Base-by-base conservation (phyloP, 1,284 basidiomycete species). In the Pseudomicrostroma phylloplanum region DNA sequence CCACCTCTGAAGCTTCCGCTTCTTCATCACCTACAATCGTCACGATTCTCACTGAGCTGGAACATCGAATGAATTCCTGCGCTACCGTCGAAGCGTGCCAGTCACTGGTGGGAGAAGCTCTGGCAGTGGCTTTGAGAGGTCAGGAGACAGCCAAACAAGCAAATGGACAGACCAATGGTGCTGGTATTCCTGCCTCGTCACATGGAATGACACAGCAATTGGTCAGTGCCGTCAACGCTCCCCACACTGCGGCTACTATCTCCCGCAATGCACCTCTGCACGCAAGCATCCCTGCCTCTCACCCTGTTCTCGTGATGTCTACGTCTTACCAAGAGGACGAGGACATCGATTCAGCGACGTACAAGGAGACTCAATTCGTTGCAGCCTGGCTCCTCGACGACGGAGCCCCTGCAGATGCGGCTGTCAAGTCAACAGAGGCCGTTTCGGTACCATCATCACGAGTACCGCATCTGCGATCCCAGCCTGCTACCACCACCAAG, bases 351-450 rank as follows among this genome's bases (percentile, higher is more conserved):
- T 49, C 58, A 8, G 53, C 65, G 21, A 15, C 46, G 19, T 65
- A 39, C 56, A 42, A 55, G 39, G 42, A 62, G 3, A 51, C 67
- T 19, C 63, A 62, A 6, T 46, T 66, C 15, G 59, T 75, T 6
- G 71, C 69, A 4, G 70, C 67, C 40, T 75, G 73, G 73, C 61
- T 75, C 26, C 67, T 75, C 6, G 73, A 71, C 55, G 71, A 68
- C 19, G 15, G 51, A 19, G 51, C 21, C 13, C 26, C 51, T 7
- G 30, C 30, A 36, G 30, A 36, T 9, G 30, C 4, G 30, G 4
- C 30, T 9, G 30, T 36, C 30, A 9, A 36, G 30, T 36, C 30
- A 36, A 36, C 4, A 36, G 4, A 36, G 30, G 30, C 30, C 9
- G 30, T 36, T 36, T 36, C 30, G 4, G 9, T 4, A 9, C 9